Evolutionary conservation across 257 asterid genomes (phyloP).

Genomic region (Gentiana straminea): DNA sequence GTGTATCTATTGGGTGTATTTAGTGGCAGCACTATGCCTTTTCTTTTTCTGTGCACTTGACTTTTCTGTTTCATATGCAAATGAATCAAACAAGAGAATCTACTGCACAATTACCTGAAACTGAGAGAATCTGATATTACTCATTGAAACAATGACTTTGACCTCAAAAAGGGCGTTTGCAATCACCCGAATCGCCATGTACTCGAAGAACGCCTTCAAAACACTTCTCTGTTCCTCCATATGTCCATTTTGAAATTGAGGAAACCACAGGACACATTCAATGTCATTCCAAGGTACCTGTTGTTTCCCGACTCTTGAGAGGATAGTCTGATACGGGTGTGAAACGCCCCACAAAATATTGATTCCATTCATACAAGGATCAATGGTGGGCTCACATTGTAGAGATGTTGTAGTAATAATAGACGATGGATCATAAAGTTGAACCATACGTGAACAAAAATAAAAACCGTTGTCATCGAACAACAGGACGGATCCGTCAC

Average conservation of each 20-base stretch:
- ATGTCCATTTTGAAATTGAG: slow-evolving; percentile 38
- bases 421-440: slow-evolving; percentile 33
- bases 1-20: too few species aligned
- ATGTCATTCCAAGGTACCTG: slow-evolving; percentile 55
- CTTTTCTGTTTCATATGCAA: too few species aligned
- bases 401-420: slow-evolving; percentile 56
- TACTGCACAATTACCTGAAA: slow-evolving; percentile 27
- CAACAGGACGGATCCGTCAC: slow-evolving; percentile 44
- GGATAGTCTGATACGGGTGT: slow-evolving; percentile 56
- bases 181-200: slow-evolving; percentile 59
- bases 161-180: slow-evolving; percentile 46
- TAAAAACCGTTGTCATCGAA: slow-evolving; percentile 60
- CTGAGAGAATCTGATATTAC: slow-evolving; percentile 65
- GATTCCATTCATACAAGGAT: slow-evolving; percentile 35
- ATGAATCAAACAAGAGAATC: too few species aligned
- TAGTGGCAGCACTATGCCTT: too few species aligned
- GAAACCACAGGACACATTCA: slow-evolving; percentile 78
- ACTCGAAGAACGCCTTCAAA: slow-evolving; percentile 46
- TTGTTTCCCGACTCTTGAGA: slow-evolving; percentile 28
- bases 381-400: slow-evolving; percentile 18
- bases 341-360: slow-evolving; percentile 50
- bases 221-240: slow-evolving; percentile 31
- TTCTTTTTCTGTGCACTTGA: too few species aligned
- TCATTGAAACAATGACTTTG: slow-evolving; percentile 60
- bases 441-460: slow-evolving; percentile 46